phyloP scores from a whole-genome alignment of 345 rosid genomes.

The Mangifera indica region DNA sequence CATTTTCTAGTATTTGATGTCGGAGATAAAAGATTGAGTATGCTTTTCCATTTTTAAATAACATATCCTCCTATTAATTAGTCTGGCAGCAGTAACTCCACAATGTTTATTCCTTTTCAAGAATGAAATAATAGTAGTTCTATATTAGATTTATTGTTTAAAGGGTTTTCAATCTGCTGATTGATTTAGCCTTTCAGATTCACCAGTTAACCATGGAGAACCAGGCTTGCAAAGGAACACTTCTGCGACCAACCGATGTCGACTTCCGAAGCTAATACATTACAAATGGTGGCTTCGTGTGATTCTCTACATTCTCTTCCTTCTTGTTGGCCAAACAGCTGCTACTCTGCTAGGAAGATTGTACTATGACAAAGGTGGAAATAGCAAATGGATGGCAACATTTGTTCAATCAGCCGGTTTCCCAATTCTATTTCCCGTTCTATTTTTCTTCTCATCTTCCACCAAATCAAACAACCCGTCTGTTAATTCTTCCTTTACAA shows the following conservation, averaged over 20 bases:
- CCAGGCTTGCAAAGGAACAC: not conserved
- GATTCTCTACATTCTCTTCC: conserved; percentile 29
- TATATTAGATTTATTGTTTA: not conserved
- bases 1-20: not conserved
- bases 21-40: not conserved
- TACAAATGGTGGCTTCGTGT: conserved; percentile 52
- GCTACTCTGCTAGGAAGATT: conserved; percentile 52
- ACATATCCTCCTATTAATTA: too few species aligned
- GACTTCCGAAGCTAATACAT: conserved; percentile 23
- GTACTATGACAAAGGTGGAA: conserved; percentile 59
- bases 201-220: conserved; percentile 21
- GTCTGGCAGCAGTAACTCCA: too few species aligned
- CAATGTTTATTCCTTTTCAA: too few species aligned
- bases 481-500: not conserved
- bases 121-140: too few species aligned
- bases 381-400: conserved; percentile 68
- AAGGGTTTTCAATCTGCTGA: not conserved
- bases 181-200: not conserved
- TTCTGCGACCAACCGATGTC: conserved; percentile 14
- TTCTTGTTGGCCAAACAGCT: conserved; percentile 45
- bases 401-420: conserved; percentile 62
- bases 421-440: conserved; percentile 44
- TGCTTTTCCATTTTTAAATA: too few species aligned
- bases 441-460: conserved; percentile 32
- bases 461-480: conserved; percentile 3